Conservation (phyloP, 148 eudicot species). For the Camellia japonica region DNA sequence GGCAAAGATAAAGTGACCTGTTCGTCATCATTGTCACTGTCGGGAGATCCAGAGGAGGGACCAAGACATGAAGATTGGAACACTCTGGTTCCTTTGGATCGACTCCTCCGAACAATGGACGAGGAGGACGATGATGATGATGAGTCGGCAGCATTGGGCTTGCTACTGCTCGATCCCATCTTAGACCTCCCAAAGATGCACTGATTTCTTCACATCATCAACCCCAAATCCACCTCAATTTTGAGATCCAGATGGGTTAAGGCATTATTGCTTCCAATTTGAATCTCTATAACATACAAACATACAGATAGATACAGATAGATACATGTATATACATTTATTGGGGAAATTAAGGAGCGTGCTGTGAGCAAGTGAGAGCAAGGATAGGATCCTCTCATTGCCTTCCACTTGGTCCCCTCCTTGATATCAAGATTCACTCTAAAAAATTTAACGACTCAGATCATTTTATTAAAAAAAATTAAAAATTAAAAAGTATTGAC, state of each 20-base stretch:
- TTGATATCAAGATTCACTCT: too few species aligned
- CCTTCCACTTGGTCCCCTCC: conserved; percentile 53
- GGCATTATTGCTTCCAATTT: background rate
- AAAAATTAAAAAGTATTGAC: too few species aligned
- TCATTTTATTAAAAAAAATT: too few species aligned
- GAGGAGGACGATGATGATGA: conserved; percentile 33
- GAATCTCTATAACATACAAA: background rate
- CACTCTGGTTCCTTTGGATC: conserved; percentile 29
- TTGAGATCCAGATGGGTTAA: background rate
- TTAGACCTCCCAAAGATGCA: background rate
- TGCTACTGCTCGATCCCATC: conserved; percentile 74
- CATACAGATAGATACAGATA: background rate
- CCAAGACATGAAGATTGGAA: conserved; percentile 59
- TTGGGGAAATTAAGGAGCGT: background rate
- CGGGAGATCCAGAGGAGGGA: conserved; percentile 39
- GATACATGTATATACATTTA: background rate
- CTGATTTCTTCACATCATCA: background rate
- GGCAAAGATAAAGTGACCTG: conserved; percentile 21
- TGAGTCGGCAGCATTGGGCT: conserved; percentile 37
- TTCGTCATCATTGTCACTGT: conserved; percentile 49
- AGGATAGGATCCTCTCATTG: too few species aligned
- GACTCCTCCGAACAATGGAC: conserved; percentile 28
- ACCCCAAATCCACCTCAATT: background rate
- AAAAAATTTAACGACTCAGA: too few species aligned
- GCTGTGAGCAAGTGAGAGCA: too few species aligned